A percentile compares a stretch with the other conserved stretches of the same genome.
Conservation (phyloP, 805 yeast species). For the Candida nemodendra region DNA sequence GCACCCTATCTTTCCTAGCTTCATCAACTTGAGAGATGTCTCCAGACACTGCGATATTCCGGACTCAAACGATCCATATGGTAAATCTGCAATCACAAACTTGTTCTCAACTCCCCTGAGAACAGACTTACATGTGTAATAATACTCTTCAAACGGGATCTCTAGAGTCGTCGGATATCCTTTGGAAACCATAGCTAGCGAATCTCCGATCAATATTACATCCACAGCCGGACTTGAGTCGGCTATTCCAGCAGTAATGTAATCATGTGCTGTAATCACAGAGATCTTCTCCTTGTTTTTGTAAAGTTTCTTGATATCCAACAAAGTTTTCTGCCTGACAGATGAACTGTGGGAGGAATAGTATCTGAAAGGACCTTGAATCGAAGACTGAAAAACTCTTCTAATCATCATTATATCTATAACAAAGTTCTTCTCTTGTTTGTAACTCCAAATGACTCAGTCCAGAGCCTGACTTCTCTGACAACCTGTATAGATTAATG, state of each 20-base stretch:
- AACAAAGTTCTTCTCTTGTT: too few species aligned
- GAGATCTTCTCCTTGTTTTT: conserved; percentile 23
- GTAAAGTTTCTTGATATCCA: conserved; percentile 23
- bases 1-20: conserved; percentile 60
- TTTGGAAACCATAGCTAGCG: conserved; percentile 86
- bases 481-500: too few species aligned
- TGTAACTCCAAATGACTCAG: too few species aligned
- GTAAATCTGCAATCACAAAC: conserved; percentile 78
- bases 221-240: conserved; percentile 63
- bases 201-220: conserved; percentile 81
- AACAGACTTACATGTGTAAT: conserved; percentile 75
- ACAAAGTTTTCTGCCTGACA: conserved; percentile 22
- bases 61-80: conserved; percentile 82
- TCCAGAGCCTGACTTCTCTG: too few species aligned
- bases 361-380: conserved; percentile 1
- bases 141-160: conserved; percentile 73
- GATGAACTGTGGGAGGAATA: conserved; percentile 21
- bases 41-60: conserved; percentile 61
- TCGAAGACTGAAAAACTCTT: too few species aligned
- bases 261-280: conserved; percentile 84
- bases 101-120: conserved; percentile 65
- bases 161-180: conserved; percentile 80
- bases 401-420: too few species aligned
- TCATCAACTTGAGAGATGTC: conserved; percentile 55
- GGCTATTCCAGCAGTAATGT: conserved; percentile 69